Evolutionary conservation across 495 filamentous ascomycete species (phyloP).

Genomic region (Lophiotrema nucula): DNA sequence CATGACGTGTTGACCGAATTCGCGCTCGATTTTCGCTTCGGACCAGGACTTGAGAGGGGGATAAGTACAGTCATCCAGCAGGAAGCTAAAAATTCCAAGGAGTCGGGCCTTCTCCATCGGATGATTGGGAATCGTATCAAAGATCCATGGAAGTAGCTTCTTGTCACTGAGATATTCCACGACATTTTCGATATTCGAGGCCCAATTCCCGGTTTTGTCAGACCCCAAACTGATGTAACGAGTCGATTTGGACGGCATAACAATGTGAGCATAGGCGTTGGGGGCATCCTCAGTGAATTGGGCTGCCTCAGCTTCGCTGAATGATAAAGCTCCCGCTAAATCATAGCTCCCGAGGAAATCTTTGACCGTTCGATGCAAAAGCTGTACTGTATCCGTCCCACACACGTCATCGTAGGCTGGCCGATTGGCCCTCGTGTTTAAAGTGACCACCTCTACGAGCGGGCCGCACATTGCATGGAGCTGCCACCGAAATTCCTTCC

Average conservation of each 20-base stretch:
- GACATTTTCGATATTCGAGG: not conserved
- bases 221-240: not conserved
- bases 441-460: not conserved
- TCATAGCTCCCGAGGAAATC: not conserved
- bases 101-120: not conserved
- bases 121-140: not conserved
- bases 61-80: not conserved
- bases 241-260: not conserved
- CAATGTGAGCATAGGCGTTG: not conserved
- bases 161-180: not conserved
- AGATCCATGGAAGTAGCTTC: not conserved
- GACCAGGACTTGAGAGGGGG: not conserved
- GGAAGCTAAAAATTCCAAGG: not conserved
- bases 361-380: not conserved
- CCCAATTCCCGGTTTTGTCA: not conserved
- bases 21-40: not conserved
- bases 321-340: not conserved
- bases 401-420: not conserved
- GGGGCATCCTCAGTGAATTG: not conserved
- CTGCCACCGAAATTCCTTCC: not conserved
- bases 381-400: not conserved
- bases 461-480: not conserved
- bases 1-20: not conserved
- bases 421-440: not conserved
- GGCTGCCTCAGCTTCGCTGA: not conserved